Conservation (phyloP, 2,329 filamentous ascomycete genomes). For the Paradendryphiella salina region DNA sequence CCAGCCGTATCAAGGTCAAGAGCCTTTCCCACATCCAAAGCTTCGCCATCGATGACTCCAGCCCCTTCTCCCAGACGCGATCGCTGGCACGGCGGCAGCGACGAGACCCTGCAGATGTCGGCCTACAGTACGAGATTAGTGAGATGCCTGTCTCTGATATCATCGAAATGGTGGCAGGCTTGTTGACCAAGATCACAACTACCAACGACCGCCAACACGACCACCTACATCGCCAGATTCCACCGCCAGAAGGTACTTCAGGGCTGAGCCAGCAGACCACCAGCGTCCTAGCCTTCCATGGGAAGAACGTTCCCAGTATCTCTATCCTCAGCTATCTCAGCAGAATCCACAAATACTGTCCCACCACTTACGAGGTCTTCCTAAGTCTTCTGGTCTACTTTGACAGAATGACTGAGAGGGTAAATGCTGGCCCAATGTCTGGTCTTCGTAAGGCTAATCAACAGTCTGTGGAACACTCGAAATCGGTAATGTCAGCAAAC, state of each 20-base stretch:
- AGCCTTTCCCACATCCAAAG: constrained; percentile 90
- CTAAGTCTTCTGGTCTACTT: constrained; percentile 95
- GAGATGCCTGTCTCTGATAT: constrained; percentile 96
- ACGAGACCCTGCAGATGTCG: constrained; percentile 54
- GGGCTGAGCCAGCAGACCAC: constrained; percentile 66
- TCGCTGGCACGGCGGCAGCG: constrained; percentile 48
- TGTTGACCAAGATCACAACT: constrained; percentile 94
- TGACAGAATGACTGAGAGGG: constrained; percentile 96
- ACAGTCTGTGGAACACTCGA: constrained; percentile 47
- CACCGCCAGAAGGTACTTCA: constrained; percentile 61
- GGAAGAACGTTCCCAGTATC: constrained; percentile 96
- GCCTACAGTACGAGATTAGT: constrained; percentile 85
- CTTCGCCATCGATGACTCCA: constrained; percentile 77
- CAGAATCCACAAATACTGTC: constrained; percentile 98
- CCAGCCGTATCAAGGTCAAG: constrained; percentile 71
- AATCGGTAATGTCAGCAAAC: constrained; percentile 37
- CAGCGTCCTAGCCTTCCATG: constrained; percentile 90
- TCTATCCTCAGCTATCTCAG: constrained; percentile 95
- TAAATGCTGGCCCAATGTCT: constrained; percentile 78
- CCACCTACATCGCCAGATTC: constrained; percentile 76
- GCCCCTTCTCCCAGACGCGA: constrained; percentile 57
- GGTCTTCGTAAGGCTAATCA: constrained; percentile 60
- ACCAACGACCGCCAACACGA: constrained; percentile 96
- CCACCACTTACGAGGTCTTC: constrained; percentile 97
- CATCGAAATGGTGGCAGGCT: constrained; percentile 97